Base-by-base conservation (phyloP, 2,329 filamentous ascomycete genomes). In the Cladorrhinum sp. region DNA sequence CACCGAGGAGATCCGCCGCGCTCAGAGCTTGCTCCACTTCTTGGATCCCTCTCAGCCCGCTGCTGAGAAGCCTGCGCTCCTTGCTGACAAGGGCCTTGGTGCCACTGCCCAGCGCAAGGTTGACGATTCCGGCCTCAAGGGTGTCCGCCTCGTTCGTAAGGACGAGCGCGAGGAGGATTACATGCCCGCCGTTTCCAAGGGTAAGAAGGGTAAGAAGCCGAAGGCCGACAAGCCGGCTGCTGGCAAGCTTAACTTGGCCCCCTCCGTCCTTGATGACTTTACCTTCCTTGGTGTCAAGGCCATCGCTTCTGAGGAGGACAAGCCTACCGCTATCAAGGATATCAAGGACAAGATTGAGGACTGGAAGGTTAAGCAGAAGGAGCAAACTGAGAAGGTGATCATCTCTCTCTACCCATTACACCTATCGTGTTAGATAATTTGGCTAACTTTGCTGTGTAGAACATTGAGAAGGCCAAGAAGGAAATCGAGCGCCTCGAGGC, bases 391-490 rank as follows among this genome's bases (percentile, higher is more conserved):
- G 74, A 89, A 91, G 80, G 95, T 96, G 79, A 78, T 67, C 8
- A 46, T 36, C 23, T 49, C 26, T 28, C 9, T 28, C 4, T 28
- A 28, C 26, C 26, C 4, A 28, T 28, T 28, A 28, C 26, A 28
- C 9, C 26, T 61, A 23, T 24, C 54, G 24, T 23, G 57, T 33
- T 6, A 55, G 16, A 10, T 2, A 14, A 36, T 7, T 18, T 20
- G 14, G 23, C 64, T 64, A 58, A 65, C 61, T 39, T 42, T 46
- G 7, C 6, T 7, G 42, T 24, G 46, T 26, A 98, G 95, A 99
- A 99, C 82, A 89, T 98, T 64, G 91, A 92, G 66, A 96, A 97
- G 78, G 95, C 95, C 64, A 90, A 96, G 82, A 94, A 94, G 77
- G 92, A 97, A 76, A 96, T 99, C 65, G 91, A 93, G 73, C 87